Evolutionary conservation across 2,329 filamentous ascomycete genomes (phyloP).

Genomic region (Ophiocordyceps robertsii): DNA sequence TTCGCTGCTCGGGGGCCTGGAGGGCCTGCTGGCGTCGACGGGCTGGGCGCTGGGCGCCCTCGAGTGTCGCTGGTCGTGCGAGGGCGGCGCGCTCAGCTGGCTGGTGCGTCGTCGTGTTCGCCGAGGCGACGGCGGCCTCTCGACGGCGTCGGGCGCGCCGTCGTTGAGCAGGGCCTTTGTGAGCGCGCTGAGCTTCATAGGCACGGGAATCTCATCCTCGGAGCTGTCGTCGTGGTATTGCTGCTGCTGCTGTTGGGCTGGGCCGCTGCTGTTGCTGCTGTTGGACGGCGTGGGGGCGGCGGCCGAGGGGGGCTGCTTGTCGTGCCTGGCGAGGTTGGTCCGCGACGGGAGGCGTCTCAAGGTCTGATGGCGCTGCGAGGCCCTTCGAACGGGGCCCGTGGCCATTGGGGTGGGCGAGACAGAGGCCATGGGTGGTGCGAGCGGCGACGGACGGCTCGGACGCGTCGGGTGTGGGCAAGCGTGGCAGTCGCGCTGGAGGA

Average conservation of each 20-base stretch:
- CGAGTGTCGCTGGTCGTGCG: constrained; percentile 30
- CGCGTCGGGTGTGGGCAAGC: background rate
- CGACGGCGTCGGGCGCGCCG: constrained; percentile 33
- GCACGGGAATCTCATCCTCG: constrained; percentile 83
- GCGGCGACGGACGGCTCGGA: no score
- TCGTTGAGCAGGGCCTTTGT: constrained; percentile 73
- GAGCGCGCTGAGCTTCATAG: constrained; percentile 86
- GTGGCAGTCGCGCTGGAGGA: constrained; percentile 1
- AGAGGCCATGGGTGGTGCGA: constrained; percentile 31
- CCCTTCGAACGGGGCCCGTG: constrained; percentile 35
- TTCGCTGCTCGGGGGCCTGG: constrained; percentile 29
- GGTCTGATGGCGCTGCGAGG: constrained; percentile 44
- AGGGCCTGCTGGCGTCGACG: constrained; percentile 18
- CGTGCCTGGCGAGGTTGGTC: constrained; percentile 28
- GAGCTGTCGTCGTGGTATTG: constrained; percentile 64
- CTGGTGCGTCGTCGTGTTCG: constrained; percentile 35
- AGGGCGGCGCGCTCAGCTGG: constrained; percentile 26
- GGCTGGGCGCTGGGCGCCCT: constrained; percentile 34
- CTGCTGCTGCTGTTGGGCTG: constrained; percentile 23
- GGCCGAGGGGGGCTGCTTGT: constrained; percentile 25
- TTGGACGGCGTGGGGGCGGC: constrained; percentile 9
- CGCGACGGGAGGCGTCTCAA: constrained; percentile 36
- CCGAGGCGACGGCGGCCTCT: constrained; percentile 28
- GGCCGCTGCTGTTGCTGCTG: constrained; percentile 7
- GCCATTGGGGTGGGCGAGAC: constrained; percentile 43